These are phyloP conservation scores for Starmera pachycereana DNA, from an alignment of 805 yeast species.

Conservation along the genomic window DNA sequence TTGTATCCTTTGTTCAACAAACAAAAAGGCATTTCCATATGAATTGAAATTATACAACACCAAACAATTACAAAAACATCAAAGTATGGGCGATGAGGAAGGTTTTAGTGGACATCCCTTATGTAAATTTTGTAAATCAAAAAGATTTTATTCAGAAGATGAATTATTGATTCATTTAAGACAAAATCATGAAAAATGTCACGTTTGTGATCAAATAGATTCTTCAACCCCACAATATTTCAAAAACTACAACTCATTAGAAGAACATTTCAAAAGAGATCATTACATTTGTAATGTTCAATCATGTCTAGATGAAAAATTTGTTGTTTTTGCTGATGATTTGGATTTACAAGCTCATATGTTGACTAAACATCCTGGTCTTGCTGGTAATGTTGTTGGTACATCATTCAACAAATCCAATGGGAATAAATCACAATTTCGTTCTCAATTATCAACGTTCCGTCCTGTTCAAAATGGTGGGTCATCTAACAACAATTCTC, in stretches of 20 bases:
- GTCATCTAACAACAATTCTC: conserved; percentile 7
- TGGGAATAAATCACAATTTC: conserved; percentile 21
- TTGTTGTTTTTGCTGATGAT: conserved; percentile 85
- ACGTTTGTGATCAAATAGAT: conserved; percentile 69
- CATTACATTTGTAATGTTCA: conserved; percentile 77
- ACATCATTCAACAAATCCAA: conserved; percentile 19
- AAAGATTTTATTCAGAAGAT: conserved; percentile 78
- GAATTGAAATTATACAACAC: conserved; percentile 58
- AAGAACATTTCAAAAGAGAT: conserved; percentile 57
- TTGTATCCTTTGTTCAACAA: conserved; percentile 71
- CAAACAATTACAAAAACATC: conserved; percentile 60
- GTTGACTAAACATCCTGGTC: conserved; percentile 53
- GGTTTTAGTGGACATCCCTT: conserved; percentile 87
- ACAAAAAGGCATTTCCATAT: conserved; percentile 64
- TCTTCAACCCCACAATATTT: conserved; percentile 63
- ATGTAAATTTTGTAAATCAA: conserved; percentile 70
- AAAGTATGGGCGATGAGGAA: conserved; percentile 56
- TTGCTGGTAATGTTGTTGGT: conserved; percentile 37
- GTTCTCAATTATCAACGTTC: conserved; percentile 57
- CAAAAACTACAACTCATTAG: conserved; percentile 63
- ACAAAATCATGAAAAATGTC: conserved; percentile 80
- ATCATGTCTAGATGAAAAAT: conserved; percentile 75
- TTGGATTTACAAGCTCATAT: conserved; percentile 83
- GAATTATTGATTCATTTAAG: conserved; percentile 77
- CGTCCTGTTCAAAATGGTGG: conserved; percentile 13